These are phyloP conservation scores for Rhizopogon vulgaris DNA, from an alignment of 768 basidiomycete genomes.

Conservation along the genomic window DNA sequence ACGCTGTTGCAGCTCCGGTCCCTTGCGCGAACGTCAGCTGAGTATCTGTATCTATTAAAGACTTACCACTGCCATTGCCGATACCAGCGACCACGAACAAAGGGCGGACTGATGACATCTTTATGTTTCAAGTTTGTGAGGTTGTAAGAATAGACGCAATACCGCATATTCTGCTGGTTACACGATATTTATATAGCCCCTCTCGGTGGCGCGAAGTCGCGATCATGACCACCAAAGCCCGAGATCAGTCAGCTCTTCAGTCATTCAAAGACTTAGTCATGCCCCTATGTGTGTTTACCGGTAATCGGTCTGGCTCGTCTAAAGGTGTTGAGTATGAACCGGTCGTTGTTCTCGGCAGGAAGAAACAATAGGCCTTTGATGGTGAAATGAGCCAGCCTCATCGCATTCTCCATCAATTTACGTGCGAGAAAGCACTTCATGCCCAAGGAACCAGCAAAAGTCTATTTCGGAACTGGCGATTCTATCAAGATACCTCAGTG, in stretches of 20 bases:
- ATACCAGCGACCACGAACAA: slow-evolving; percentile 57
- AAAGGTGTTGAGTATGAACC: too few relatives aligned
- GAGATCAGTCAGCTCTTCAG: background rate
- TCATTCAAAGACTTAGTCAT: background rate
- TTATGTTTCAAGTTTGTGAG: slow-evolving; percentile 10
- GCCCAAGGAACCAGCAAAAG: background rate
- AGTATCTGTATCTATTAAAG: background rate
- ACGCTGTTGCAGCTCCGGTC: slow-evolving; percentile 59
- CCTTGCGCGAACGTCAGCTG: slow-evolving; percentile 23
- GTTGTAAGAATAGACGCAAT: background rate
- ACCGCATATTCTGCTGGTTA: background rate
- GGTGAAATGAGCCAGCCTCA: too few relatives aligned
- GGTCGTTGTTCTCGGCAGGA: too few relatives aligned
- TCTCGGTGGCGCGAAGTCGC: background rate
- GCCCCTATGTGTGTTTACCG: too few relatives aligned
- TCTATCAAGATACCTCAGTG: slow-evolving; percentile 1
- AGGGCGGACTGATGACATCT: slow-evolving; percentile 33
- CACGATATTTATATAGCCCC: slow-evolving; percentile 9
- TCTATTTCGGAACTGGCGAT: slow-evolving; percentile 1
- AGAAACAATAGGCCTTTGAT: too few relatives aligned
- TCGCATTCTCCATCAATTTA: too few relatives aligned
- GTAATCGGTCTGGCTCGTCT: too few relatives aligned
- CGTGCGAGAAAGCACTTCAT: too few relatives aligned
- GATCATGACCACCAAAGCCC: background rate
- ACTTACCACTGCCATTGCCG: slow-evolving; percentile 34